These are phyloP conservation scores for Marasmius oreades DNA, from an alignment of 1,284 basidiomycete genomes.

Conservation along the genomic window DNA sequence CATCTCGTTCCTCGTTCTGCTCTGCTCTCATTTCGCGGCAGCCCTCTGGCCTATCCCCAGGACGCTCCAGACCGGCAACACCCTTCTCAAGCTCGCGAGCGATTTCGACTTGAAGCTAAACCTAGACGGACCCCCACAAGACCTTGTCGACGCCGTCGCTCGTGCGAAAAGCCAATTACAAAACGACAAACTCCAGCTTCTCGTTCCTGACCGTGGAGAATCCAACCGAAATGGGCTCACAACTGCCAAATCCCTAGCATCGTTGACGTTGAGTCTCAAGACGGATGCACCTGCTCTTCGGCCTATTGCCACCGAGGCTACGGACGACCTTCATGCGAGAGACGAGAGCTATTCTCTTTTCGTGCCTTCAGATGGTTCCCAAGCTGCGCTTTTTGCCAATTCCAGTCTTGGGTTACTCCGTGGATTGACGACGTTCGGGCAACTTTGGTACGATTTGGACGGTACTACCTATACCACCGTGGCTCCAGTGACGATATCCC, in stretches of 20 bases:
- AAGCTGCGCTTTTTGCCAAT: slow-evolving; percentile 62
- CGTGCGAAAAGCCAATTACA: slow-evolving; percentile 36
- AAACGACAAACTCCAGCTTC: slow-evolving; percentile 42
- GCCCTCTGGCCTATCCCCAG: slow-evolving; percentile 37
- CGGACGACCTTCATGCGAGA: slow-evolving; percentile 46
- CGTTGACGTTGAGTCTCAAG: slow-evolving; percentile 3
- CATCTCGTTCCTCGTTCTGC: not conserved
- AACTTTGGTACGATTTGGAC: slow-evolving; percentile 65
- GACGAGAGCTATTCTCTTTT: slow-evolving; percentile 67
- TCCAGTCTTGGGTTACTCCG: slow-evolving; percentile 76
- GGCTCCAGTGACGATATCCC: slow-evolving; percentile 53
- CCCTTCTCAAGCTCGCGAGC: slow-evolving; percentile 28
- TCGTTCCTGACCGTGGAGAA: slow-evolving; percentile 40
- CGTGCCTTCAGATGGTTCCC: slow-evolving; percentile 57
- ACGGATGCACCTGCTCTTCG: not conserved
- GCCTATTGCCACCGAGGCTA: slow-evolving; percentile 51
- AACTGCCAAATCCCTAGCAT: not conserved
- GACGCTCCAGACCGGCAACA: slow-evolving; percentile 25
- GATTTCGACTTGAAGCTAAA: slow-evolving; percentile 38
- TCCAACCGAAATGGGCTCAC: slow-evolving; percentile 4
- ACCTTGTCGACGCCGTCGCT: slow-evolving; percentile 42
- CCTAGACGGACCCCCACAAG: slow-evolving; percentile 34
- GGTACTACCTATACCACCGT: slow-evolving; percentile 52
- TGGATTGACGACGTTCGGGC: slow-evolving; percentile 80
- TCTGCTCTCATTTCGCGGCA: slow-evolving; percentile 12